Base-by-base conservation (phyloP, 1,284 basidiomycete species). In the Naganishia cerealis region DNA sequence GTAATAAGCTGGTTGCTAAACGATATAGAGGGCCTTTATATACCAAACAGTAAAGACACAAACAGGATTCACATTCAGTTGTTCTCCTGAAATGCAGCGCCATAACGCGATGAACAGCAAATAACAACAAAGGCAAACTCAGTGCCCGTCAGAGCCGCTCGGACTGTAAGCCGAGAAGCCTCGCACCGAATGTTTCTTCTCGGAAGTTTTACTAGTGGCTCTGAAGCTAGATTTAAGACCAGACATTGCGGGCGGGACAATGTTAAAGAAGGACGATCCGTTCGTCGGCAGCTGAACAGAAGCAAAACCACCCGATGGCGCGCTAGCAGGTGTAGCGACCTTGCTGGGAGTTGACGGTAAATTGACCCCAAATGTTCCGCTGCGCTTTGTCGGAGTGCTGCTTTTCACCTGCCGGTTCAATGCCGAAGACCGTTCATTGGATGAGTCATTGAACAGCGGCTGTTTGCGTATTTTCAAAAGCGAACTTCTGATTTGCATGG, bases 131-230 rank as follows among this genome's bases (percentile, higher is more conserved):
- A n/a, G 3, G 59, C 15, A 21, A 18, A 15, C 29, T n/a, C 53
- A 52, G 33, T 53, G 33, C 2, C 61, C 36, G 38, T 63, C 61
- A 15, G 58, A 33, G 1, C 48, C 52, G 15, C 63, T 33, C 8
- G 63, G 63, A 38, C 63, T 63, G 29, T 63, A 63, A 42, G 61
- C 61, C 38, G 61, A 63, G 40, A 63, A 63, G 46, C 9, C n/a
- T 38, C 50, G 38, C 36, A 50, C 50, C 5, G 50, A 36, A 26
- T 63, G 61, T 26, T 63, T 63, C 61, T 63, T 63, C 21, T 63
- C 61, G 29, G 50, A 39, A 26, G 36, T 18, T 42, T 63, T 63
- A 26, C 50, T 62, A 16, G 48, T 12, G 6, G 61, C 50, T 6
- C 50, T 50, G 24, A 63, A 63, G 21, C 50, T 54, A 21, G 61